phyloP scores from a whole-genome alignment of 106 monocot genomes.

The Acanthochlamys bracteata region DNA sequence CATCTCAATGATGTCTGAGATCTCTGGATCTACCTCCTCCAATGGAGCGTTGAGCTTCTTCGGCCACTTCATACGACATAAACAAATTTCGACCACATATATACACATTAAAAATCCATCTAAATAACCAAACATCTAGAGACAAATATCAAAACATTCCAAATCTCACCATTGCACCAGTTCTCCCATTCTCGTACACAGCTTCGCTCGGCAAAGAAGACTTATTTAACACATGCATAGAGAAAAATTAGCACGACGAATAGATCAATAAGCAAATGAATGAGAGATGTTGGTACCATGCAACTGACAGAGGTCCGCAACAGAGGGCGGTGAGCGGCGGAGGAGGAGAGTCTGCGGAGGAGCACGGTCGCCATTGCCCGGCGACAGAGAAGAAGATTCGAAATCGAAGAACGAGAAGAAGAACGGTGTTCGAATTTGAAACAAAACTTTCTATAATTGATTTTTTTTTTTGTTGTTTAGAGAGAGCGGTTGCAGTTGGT shows the following conservation, averaged over 20 bases:
- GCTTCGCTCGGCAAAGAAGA: conserved; percentile 62
- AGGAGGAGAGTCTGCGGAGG: conserved; percentile 65
- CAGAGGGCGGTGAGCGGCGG: conserved; percentile 15
- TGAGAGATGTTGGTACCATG: conserved; percentile 29
- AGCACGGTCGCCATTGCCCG: conserved; percentile 58
- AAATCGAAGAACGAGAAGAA: not conserved
- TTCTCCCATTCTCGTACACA: conserved; percentile 38
- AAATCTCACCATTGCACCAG: conserved; percentile 33
- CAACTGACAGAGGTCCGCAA: conserved; percentile 34
- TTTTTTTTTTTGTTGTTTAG: no score
- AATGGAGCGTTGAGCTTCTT: conserved; percentile 77
- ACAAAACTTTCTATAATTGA: no score
- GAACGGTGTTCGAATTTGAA: not conserved
- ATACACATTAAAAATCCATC: not conserved
- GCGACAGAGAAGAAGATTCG: not conserved
- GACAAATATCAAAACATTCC: not conserved
- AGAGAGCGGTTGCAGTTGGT: no score
- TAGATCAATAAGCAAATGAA: no score
- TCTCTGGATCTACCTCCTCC: conserved; percentile 83
- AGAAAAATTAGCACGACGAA: not conserved
- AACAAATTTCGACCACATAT: not conserved
- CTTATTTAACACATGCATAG: conserved; percentile 20
- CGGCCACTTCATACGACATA: conserved; percentile 53
- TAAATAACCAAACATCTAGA: not conserved
- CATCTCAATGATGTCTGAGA: conserved; percentile 85